phyloP scores from a whole-genome alignment of 2,329 filamentous ascomycete species.

The Colletotrichum acutatum region DNA sequence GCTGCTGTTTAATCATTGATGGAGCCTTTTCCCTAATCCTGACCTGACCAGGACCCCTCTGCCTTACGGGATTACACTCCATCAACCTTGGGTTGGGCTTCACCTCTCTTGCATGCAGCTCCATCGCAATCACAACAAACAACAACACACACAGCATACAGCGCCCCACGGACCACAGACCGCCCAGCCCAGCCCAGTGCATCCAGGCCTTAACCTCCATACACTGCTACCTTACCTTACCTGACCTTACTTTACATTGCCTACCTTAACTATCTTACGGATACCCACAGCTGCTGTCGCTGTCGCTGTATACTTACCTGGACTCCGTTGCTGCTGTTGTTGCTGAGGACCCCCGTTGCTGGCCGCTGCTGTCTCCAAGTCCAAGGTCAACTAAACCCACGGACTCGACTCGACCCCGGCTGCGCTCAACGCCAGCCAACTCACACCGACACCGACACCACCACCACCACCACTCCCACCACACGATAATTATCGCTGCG shows the following conservation, averaged over 20 bases:
- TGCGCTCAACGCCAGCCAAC: constrained; percentile 33
- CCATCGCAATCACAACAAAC: constrained; percentile 19
- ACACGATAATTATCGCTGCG: constrained; percentile 15
- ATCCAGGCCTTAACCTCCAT: not conserved
- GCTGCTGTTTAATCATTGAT: not conserved
- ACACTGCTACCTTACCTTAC: not conserved
- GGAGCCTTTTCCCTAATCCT: not conserved
- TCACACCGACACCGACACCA: constrained; percentile 30
- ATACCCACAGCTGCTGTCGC: not conserved
- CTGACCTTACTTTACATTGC: not conserved
- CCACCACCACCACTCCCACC: not conserved
- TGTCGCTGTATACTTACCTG: not conserved
- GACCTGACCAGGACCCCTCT: constrained; percentile 17
- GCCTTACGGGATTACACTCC: not conserved
- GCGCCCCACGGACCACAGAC: constrained; percentile 20
- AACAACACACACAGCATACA: constrained; percentile 17
- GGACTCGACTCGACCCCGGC: constrained; percentile 22
- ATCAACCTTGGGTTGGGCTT: constrained; percentile 9
- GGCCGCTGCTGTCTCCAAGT: not conserved
- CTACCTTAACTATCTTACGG: not conserved
- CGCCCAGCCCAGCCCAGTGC: not conserved
- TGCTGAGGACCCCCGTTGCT: not conserved
- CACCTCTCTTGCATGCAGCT: constrained; percentile 7
- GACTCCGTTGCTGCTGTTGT: not conserved
- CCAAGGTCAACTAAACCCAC: constrained; percentile 1